Percentiles rank a stretch among this genome's conserved stretches.
Evolutionary conservation across 768 basidiomycete genomes (phyloP).

Genomic region (Roridomyces roridus): DNA sequence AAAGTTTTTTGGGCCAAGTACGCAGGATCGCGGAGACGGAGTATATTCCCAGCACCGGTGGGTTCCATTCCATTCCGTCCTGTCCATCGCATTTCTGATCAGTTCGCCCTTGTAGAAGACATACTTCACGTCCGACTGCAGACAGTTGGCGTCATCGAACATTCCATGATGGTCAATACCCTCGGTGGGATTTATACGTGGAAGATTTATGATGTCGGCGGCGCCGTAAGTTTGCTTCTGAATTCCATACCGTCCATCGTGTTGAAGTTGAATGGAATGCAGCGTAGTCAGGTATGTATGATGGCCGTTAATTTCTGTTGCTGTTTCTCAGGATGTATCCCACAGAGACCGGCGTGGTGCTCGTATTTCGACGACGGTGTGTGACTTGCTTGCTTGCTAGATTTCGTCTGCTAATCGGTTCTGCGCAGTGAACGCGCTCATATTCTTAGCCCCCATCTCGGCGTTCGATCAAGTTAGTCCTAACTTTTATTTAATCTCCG

Average conservation of each 20-base stretch:
- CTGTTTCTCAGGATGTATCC: no score
- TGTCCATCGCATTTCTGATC: neutral
- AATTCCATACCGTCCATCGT: constrained; percentile 1
- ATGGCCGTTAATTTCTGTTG: no score
- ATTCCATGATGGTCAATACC: constrained; percentile 71
- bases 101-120: constrained; percentile 56
- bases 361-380: constrained; percentile 86
- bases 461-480: constrained; percentile 79
- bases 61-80: neutral
- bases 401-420: neutral
- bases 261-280: constrained; percentile 18
- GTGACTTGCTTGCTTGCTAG: constrained; percentile 22
- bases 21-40: constrained; percentile 70
- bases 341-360: constrained; percentile 79
- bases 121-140: constrained; percentile 81
- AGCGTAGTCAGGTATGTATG: constrained; percentile 68
- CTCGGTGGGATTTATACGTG: constrained; percentile 71
- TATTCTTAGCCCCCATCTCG: constrained; percentile 86
- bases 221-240: constrained; percentile 60
- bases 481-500: no score
- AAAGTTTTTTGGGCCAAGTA: constrained; percentile 77
- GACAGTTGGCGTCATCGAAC: constrained; percentile 81
- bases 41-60: constrained; percentile 76
- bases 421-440: constrained; percentile 74
- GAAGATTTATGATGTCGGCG: constrained; percentile 86